Conservation (phyloP, 2,329 filamentous ascomycete species). For the Huntiella omanensis region DNA sequence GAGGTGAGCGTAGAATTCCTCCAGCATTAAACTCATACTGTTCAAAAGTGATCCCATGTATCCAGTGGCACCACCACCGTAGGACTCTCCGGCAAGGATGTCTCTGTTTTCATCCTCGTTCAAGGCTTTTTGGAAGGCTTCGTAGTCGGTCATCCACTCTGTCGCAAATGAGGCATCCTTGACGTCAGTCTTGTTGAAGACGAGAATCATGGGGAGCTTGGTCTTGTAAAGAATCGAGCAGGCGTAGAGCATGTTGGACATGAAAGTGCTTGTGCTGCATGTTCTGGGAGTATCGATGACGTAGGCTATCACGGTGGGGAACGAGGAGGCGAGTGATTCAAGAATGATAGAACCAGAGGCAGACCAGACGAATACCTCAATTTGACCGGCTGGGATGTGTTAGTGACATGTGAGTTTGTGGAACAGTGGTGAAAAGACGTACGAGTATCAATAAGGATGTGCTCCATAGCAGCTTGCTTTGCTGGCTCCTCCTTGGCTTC, state of each 20-base stretch:
- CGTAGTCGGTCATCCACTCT: conserved; percentile 99
- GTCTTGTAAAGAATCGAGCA: conserved; percentile 99
- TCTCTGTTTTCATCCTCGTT: conserved; percentile 62
- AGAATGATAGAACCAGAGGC: conserved; percentile 87
- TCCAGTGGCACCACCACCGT: conserved; percentile 55
- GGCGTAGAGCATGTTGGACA: conserved; percentile 99
- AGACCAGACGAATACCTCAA: conserved; percentile 98
- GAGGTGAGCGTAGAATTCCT: conserved; percentile 91
- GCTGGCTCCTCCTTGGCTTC: conserved; percentile 46
- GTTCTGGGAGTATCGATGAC: conserved; percentile 93
- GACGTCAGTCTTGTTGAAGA: conserved; percentile 98
- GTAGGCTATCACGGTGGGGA: conserved; percentile 93
- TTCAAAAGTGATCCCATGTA: conserved; percentile 95
- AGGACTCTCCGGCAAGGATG: conserved; percentile 55
- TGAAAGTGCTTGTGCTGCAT: conserved; percentile 86
- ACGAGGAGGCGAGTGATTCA: conserved; percentile 78
- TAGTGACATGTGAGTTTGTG: neutral
- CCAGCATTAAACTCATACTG: conserved; percentile 93
- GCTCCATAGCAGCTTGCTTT: conserved; percentile 45
- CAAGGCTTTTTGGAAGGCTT: conserved; percentile 78
- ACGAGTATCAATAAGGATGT: conserved; percentile 82
- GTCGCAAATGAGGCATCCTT: conserved; percentile 81
- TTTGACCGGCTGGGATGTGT: conserved; percentile 52
- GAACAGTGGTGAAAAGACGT: conserved; percentile 10
- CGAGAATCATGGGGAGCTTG: conserved; percentile 92